Evolutionary conservation across 2,329 filamentous ascomycete species (phyloP).

Genomic region (Dactylellina cionopaga): DNA sequence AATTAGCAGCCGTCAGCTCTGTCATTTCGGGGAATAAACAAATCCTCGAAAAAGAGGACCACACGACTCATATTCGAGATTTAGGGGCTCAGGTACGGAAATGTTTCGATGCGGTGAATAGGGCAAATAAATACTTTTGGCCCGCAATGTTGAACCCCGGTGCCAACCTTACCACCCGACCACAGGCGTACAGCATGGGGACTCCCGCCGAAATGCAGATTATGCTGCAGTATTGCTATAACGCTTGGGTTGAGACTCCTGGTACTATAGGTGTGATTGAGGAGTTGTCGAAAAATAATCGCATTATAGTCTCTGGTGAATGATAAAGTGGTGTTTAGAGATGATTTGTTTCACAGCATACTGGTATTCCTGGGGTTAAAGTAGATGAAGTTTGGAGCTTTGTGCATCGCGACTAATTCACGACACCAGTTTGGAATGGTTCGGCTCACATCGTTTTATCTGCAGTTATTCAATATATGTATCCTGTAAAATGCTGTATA

Average conservation of each 20-base stretch:
- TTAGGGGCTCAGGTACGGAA: slow-evolving; percentile 56
- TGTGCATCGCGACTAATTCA: too few species aligned
- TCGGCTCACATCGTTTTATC: too few species aligned
- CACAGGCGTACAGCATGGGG: slow-evolving; percentile 53
- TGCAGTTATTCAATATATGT: too few species aligned
- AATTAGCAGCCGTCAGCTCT: not conserved
- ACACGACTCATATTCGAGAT: slow-evolving; percentile 47
- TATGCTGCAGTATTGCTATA: slow-evolving; percentile 55
- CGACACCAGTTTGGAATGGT: too few species aligned
- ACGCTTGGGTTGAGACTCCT: slow-evolving; percentile 56
- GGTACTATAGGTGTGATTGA: slow-evolving; percentile 56
- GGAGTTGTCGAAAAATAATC: slow-evolving; percentile 32
- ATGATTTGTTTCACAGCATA: too few species aligned
- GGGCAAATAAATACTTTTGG: slow-evolving; percentile 57
- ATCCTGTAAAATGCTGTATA: too few species aligned
- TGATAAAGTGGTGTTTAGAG: too few species aligned
- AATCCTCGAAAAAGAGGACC: not conserved
- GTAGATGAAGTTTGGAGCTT: too few species aligned
- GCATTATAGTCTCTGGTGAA: too few species aligned
- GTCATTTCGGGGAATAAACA: not conserved
- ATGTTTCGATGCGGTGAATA: slow-evolving; percentile 54
- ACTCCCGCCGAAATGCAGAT: slow-evolving; percentile 56
- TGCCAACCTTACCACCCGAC: slow-evolving; percentile 52
- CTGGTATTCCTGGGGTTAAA: too few species aligned
- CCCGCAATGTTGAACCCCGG: slow-evolving; percentile 55